phyloP scores from a whole-genome alignment of 2,329 filamentous ascomycete genomes.

The Colletotrichum horii region DNA sequence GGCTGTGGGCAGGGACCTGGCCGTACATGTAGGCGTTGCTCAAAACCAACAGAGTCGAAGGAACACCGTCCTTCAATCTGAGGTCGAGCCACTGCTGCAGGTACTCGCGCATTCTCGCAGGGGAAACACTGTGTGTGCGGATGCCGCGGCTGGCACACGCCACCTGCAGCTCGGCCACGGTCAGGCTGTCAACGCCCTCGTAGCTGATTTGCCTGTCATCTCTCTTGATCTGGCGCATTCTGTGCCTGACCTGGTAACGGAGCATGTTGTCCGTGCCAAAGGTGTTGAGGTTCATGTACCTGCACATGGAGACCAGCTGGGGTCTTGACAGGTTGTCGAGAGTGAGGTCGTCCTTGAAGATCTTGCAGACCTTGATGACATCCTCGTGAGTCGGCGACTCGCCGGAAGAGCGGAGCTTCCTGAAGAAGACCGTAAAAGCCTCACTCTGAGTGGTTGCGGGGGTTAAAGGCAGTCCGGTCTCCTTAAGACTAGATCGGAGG shows the following conservation, averaged over 20 bases:
- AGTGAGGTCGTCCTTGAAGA: conserved; percentile 97
- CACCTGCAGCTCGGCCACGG: conserved; percentile 90
- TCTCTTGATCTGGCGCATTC: conserved; percentile 99
- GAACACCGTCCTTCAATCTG: conserved; percentile 91
- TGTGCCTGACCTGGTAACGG: conserved; percentile 93
- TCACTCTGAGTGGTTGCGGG: conserved; percentile 85
- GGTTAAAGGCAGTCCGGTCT: conserved; percentile 91
- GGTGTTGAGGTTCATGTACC: conserved; percentile 96
- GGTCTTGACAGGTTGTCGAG: conserved; percentile 96
- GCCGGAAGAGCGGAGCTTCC: conserved; percentile 90
- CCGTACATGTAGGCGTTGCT: conserved; percentile 98
- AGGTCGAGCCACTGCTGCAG: conserved; percentile 94
- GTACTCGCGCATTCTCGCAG: conserved; percentile 85
- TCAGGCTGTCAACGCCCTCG: conserved; percentile 91
- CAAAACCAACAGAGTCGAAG: conserved; percentile 91
- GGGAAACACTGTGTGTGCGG: conserved; percentile 89
- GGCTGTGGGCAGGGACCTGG: conserved; percentile 84
- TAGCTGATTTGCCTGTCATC: conserved; percentile 94
- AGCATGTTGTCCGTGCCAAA: conserved; percentile 98
- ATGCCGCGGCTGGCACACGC: conserved; percentile 92
- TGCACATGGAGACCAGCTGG: conserved; percentile 96
- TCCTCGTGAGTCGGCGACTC: conserved; percentile 88
- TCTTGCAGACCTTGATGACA: conserved; percentile 98
- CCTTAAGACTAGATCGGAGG: conserved; percentile 84
- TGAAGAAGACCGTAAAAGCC: conserved; percentile 96